phyloP scores from a whole-genome alignment of 192 early-diverging fungal genomes.

The Rhizophagus sp. region DNA sequence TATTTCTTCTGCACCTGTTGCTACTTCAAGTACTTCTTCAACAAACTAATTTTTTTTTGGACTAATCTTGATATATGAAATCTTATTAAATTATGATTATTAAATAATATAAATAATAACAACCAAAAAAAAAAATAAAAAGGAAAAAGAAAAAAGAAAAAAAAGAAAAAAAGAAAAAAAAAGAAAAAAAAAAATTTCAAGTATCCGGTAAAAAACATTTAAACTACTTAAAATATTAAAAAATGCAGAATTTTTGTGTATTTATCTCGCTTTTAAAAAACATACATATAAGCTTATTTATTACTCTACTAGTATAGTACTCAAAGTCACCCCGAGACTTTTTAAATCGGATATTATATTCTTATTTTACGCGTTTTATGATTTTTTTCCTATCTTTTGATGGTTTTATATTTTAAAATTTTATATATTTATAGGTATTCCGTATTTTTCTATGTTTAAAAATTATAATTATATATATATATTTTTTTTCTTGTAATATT shows the following conservation, averaged over 20 bases:
- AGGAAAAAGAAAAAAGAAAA: too few species aligned
- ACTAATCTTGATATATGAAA: not conserved
- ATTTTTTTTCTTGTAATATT: too few species aligned
- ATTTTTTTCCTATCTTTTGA: too few species aligned
- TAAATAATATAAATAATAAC: too few species aligned
- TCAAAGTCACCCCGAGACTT: not conserved
- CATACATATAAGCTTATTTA: not conserved
- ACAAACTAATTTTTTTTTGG: not conserved
- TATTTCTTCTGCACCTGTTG: not conserved
- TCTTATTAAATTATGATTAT: not conserved
- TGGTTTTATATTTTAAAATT: too few species aligned
- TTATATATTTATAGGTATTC: too few species aligned
- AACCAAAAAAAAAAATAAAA: too few species aligned
- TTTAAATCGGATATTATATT: too few species aligned
- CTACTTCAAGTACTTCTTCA: not conserved
- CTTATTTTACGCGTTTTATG: too few species aligned
- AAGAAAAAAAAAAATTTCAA: not conserved
- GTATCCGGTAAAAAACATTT: too few species aligned
- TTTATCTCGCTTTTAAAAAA: not conserved
- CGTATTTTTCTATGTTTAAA: too few species aligned
- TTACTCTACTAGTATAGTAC: not conserved
- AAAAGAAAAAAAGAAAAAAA: not conserved
- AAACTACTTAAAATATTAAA: not conserved
- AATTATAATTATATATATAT: too few species aligned
- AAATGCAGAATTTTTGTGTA: not conserved